Percentiles rank a stretch among this genome's conserved stretches.
phyloP scores from a whole-genome alignment of 192 early-diverging fungal genomes.

The Nowakowskiella sp. region DNA sequence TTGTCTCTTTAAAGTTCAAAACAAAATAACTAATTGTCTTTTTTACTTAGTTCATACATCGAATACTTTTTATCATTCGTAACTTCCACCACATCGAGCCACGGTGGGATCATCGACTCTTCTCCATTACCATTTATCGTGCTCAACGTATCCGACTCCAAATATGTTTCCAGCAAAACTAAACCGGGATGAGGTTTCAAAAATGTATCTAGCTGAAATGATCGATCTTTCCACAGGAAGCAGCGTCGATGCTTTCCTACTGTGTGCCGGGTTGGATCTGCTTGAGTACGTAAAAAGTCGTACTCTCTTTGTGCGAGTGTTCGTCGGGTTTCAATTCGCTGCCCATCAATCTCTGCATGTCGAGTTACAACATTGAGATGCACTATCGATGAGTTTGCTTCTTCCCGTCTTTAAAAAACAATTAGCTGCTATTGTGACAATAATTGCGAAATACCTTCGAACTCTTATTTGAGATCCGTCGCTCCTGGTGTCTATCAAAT shows the following conservation, averaged over 20 bases:
- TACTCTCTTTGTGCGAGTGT: conserved; percentile 28
- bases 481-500: conserved; percentile 22
- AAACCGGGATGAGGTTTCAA: conserved; percentile 18
- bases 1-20: too few species aligned
- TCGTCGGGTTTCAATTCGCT: conserved; percentile 32
- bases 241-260: conserved; percentile 28
- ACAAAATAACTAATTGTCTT: too few species aligned
- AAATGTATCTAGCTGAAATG: conserved; percentile 37
- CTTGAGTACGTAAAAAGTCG: conserved; percentile 25
- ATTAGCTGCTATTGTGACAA: background rate
- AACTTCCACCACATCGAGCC: conserved; percentile 28
- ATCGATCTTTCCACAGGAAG: conserved; percentile 33
- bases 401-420: conserved; percentile 13
- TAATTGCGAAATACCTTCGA: conserved; percentile 13
- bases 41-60: conserved; percentile 19
- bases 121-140: background rate
- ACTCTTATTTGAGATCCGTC: conserved; percentile 36
- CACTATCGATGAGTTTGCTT: conserved; percentile 16
- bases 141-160: conserved; percentile 26
- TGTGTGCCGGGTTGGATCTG: conserved; percentile 24
- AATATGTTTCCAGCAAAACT: conserved; percentile 33
- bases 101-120: background rate
- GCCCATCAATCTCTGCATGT: conserved; percentile 24
- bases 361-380: conserved; percentile 27
- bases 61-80: conserved; percentile 26